phyloP scores from a whole-genome alignment of 192 early-diverging fungal species.

The Geosiphon pyriformis region DNA sequence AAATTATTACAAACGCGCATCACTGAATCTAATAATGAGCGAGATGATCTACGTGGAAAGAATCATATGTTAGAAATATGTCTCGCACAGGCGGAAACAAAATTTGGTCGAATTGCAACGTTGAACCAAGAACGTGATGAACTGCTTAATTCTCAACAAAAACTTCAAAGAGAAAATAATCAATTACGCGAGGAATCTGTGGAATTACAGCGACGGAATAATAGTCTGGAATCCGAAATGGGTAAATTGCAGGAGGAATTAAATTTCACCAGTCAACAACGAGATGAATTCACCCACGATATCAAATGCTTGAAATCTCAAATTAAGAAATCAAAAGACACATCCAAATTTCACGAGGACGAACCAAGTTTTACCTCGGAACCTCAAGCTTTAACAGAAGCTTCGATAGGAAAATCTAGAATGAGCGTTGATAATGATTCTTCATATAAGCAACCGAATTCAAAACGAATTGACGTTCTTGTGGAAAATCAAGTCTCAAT shows the following conservation, averaged over 20 bases:
- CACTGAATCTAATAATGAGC: neutral
- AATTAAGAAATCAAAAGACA: too few species aligned
- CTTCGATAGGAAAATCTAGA: too few species aligned
- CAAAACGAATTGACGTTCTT: too few species aligned
- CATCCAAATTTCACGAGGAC: too few species aligned
- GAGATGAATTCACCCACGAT: neutral
- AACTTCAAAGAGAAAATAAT: neutral
- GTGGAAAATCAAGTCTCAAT: too few species aligned
- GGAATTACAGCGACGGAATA: neutral
- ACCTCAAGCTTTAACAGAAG: too few species aligned
- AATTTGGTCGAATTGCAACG: neutral
- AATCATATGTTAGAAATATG: slow-evolving; percentile 14
- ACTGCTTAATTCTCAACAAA: neutral
- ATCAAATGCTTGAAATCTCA: too few species aligned
- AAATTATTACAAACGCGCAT: slow-evolving; percentile 1
- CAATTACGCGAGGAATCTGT: slow-evolving; percentile 8
- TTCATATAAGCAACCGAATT: too few species aligned
- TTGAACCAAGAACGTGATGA: neutral
- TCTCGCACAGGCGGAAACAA: neutral
- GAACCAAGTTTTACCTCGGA: too few species aligned
- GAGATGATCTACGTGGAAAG: slow-evolving; percentile 7
- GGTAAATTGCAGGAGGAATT: slow-evolving; percentile 9
- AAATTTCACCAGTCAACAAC: neutral
- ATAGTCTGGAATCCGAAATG: neutral
- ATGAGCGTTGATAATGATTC: too few species aligned